Percentiles rank a stretch among this genome's conserved stretches.
Conservation (phyloP, 495 filamentous ascomycete genomes). For the Pseudevernia furfuracea region DNA sequence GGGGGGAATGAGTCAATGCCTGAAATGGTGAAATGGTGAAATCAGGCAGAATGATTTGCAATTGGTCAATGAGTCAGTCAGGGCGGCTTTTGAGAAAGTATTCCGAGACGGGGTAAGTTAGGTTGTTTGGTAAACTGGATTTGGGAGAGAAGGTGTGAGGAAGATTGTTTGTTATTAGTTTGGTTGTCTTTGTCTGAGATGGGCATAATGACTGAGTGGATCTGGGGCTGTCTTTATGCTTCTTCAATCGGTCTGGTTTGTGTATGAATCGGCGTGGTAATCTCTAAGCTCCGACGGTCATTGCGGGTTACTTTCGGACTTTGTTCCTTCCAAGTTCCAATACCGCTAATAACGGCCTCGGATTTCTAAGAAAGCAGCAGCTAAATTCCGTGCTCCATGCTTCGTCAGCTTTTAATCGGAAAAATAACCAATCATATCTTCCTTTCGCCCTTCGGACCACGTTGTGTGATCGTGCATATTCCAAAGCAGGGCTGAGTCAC, state of each 20-base stretch:
- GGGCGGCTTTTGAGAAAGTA: constrained; percentile 2
- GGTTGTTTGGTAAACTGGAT: not conserved
- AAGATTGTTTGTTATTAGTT: not conserved
- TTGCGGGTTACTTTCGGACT: not conserved
- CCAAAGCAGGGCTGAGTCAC: constrained; percentile 15
- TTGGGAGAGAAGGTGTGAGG: not conserved
- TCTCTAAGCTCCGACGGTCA: not conserved
- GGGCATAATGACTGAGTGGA: not conserved
- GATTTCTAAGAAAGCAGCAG: constrained; percentile 1
- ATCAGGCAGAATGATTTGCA: not conserved
- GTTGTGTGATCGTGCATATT: not conserved
- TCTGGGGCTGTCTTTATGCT: constrained; percentile 1
- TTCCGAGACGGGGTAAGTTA: not conserved
- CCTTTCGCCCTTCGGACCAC: not conserved
- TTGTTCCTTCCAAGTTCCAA: not conserved
- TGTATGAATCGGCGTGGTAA: not conserved
- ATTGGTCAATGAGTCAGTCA: constrained; percentile 24
- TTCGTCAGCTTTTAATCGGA: not conserved
- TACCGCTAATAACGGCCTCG: not conserved
- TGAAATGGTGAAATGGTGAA: not conserved
- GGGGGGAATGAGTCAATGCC: not conserved
- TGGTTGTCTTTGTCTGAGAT: constrained; percentile 5
- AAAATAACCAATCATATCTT: not conserved
- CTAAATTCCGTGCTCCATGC: too few species aligned
- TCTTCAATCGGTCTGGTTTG: not conserved